phyloP scores from a whole-genome alignment of 352 stramenopile genomes.

The Plasmopara halstedii region DNA sequence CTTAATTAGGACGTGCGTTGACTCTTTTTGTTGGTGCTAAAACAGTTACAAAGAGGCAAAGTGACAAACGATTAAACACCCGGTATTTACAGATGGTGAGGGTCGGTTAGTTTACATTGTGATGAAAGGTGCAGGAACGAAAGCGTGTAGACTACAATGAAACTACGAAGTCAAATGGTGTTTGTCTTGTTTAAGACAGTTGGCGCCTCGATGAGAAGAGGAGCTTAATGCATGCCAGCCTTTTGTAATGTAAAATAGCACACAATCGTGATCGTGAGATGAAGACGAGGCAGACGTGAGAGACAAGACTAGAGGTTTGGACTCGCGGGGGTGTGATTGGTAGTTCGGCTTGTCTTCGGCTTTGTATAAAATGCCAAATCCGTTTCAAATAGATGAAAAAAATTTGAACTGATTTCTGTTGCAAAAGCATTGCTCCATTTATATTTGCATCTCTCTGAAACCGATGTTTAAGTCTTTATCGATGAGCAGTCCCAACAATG shows the following conservation, averaged over 20 bases:
- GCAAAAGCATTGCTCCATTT: too few species aligned
- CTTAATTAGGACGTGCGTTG: conserved; percentile 10
- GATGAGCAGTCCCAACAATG: conserved; percentile 8
- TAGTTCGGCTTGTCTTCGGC: conserved; percentile 7
- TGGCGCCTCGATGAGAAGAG: conserved; percentile 26
- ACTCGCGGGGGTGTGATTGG: conserved; percentile 1
- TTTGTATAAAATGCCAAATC: conserved; percentile 8
- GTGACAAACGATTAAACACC: conserved; percentile 8
- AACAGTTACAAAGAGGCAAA: conserved; percentile 12
- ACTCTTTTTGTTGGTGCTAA: conserved; percentile 4
- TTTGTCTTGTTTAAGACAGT: conserved; percentile 11
- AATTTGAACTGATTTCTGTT: too few species aligned
- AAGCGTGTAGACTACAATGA: conserved; percentile 34
- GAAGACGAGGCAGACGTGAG: conserved; percentile 11
- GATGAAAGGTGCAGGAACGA: conserved; percentile 29
- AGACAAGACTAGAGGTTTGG: conserved; percentile 20
- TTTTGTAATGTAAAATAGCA: conserved; percentile 14
- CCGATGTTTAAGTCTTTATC: neutral
- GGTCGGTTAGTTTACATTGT: conserved; percentile 27
- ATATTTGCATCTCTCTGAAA: too few species aligned
- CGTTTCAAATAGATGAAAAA: conserved; percentile 23
- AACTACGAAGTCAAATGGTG: conserved; percentile 25
- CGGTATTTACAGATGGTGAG: conserved; percentile 14
- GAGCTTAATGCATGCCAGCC: conserved; percentile 5
- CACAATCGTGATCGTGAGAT: conserved; percentile 16